Percentiles rank a stretch among this genome's conserved stretches.
Conservation (phyloP, 108 stramenopile species). For the Mediolabrus comicus region DNA sequence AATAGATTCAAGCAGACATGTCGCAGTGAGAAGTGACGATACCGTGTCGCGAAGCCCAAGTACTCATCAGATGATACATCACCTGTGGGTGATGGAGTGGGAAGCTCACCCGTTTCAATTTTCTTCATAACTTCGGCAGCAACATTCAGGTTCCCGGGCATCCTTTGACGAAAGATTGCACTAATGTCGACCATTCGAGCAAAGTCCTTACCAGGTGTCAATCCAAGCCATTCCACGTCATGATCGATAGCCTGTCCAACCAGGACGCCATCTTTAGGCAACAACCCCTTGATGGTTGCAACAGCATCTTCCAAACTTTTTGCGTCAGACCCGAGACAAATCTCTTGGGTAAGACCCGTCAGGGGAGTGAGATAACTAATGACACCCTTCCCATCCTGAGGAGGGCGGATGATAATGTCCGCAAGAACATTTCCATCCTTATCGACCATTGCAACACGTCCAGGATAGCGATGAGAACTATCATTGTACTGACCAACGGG, state of each 20-base stretch:
- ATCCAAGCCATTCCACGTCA: constrained; percentile 52
- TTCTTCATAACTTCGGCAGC: constrained; percentile 30
- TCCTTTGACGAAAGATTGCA: constrained; percentile 44
- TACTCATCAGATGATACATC: constrained; percentile 29
- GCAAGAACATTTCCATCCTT: constrained; percentile 37
- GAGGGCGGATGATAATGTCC: constrained; percentile 36
- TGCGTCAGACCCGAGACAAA: constrained; percentile 29
- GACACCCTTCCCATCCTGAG: constrained; percentile 30
- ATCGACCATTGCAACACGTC: constrained; percentile 53
- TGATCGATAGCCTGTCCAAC: constrained; percentile 55
- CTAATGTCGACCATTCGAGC: constrained; percentile 33
- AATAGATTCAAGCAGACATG: constrained; percentile 47
- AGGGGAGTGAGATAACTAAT: constrained; percentile 49
- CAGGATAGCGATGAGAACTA: constrained; percentile 39
- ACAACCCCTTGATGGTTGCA: constrained; percentile 7
- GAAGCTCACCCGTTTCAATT: constrained; percentile 7
- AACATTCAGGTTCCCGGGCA: constrained; percentile 16
- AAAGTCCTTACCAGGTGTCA: constrained; percentile 48
- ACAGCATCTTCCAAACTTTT: constrained; percentile 38
- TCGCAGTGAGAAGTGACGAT: constrained; percentile 41
- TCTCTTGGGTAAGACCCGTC: constrained; percentile 45
- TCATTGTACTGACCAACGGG: constrained; percentile 33
- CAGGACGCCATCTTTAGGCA: constrained; percentile 47
- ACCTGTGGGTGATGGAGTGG: neutral
- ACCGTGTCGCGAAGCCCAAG: constrained; percentile 39